phyloP scores from a whole-genome alignment of 176 grass and related monocot species.

The Lolium rigidum region DNA sequence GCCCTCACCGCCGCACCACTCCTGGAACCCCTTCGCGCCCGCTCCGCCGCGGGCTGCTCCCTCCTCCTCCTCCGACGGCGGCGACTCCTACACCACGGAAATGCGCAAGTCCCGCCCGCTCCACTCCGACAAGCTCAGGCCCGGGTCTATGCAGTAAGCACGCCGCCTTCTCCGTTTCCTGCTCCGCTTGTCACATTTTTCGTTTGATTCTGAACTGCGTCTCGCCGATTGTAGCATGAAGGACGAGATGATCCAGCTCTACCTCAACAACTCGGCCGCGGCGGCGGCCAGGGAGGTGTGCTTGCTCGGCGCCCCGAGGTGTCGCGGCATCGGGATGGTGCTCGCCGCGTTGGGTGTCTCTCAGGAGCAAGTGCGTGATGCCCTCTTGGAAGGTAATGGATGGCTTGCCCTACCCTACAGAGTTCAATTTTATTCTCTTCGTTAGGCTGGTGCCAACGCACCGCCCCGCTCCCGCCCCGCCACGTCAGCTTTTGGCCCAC shows the following conservation, averaged over 20 bases:
- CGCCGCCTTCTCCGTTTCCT: background rate
- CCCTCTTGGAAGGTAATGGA: conserved; percentile 69
- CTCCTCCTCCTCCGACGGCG: background rate
- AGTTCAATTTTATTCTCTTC: background rate
- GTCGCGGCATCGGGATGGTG: conserved; percentile 62
- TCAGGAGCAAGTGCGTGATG: conserved; percentile 62
- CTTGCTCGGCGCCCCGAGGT: conserved; percentile 58
- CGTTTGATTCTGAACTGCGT: background rate
- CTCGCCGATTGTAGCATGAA: conserved; percentile 49
- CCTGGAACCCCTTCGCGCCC: conserved; percentile 50
- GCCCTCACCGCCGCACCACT: conserved; percentile 11
- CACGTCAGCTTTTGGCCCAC: too few relatives aligned
- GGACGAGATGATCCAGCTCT: conserved; percentile 74
- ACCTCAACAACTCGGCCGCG: conserved; percentile 50
- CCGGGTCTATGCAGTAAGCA: conserved; percentile 67
- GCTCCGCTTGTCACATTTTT: background rate
- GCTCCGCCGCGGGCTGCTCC: background rate
- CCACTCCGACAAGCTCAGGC: conserved; percentile 78
- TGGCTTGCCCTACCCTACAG: background rate
- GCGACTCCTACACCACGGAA: background rate
- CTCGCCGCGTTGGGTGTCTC: conserved; percentile 63
- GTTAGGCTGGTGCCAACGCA: too few relatives aligned
- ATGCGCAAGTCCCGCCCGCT: conserved; percentile 55
- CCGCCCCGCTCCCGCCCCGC: too few relatives aligned
- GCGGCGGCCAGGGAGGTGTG: conserved; percentile 43